phyloP scores from a whole-genome alignment of 202 grass and related monocot genomes.

The Setaria italica region DNA sequence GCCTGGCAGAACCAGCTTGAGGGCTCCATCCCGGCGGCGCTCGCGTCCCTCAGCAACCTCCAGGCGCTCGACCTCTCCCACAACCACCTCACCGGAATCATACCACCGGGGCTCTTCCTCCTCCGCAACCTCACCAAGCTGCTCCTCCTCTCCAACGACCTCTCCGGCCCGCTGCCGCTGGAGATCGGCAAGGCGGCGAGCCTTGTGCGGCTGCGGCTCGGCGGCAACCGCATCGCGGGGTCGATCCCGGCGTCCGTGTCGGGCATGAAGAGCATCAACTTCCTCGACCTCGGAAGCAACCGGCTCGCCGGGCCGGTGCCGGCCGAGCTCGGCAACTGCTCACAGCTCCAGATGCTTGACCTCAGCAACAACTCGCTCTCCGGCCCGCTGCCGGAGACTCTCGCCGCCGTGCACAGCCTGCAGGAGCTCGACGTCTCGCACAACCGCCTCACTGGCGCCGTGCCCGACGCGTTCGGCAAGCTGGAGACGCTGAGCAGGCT shows the following conservation, averaged over 20 bases:
- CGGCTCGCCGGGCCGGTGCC: constrained; percentile 66
- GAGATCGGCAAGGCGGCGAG: constrained; percentile 68
- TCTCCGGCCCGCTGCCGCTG: constrained; percentile 66
- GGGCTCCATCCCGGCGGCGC: constrained; percentile 66
- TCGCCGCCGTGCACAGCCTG: constrained; percentile 57
- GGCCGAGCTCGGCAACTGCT: constrained; percentile 62
- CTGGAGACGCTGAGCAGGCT: constrained; percentile 65
- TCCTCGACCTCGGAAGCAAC: constrained; percentile 86
- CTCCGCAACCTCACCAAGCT: constrained; percentile 94
- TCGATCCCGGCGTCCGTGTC: constrained; percentile 56
- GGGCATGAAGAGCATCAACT: constrained; percentile 77
- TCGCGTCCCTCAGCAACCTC: constrained; percentile 58
- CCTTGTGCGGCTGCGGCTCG: constrained; percentile 76
- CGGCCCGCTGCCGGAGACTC: constrained; percentile 60
- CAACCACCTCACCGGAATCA: constrained; percentile 75
- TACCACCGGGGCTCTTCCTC: constrained; percentile 77
- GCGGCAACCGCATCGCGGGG: constrained; percentile 72
- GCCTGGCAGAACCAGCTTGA: constrained; percentile 95
- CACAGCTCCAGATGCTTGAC: constrained; percentile 88
- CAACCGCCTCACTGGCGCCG: constrained; percentile 60
- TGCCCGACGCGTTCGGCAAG: constrained; percentile 56
- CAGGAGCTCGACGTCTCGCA: constrained; percentile 79
- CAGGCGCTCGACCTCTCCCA: constrained; percentile 88
- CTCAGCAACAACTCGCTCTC: constrained; percentile 83
- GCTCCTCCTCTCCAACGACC: constrained; percentile 80